Conservation (phyloP, 495 filamentous ascomycete genomes). For the Umbilicaria muhlenbergii region DNA sequence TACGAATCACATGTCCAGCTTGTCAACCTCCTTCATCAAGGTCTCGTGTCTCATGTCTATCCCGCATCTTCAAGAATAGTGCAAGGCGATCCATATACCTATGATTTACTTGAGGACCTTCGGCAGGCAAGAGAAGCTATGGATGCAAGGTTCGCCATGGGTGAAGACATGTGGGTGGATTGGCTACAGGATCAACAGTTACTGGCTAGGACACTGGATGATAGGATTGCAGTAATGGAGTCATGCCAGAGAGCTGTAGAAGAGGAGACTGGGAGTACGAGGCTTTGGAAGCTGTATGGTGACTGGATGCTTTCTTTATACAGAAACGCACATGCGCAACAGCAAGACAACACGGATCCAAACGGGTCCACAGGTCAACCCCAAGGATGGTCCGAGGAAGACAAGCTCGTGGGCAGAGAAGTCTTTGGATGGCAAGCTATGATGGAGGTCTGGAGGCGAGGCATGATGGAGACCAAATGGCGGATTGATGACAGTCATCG, state of each 20-base stretch:
- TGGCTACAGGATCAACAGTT: slow-evolving; percentile 50
- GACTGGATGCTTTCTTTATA: slow-evolving; percentile 73
- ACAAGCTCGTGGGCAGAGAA: slow-evolving; percentile 55
- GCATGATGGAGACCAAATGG: slow-evolving; percentile 60
- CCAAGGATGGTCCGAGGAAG: slow-evolving; percentile 57
- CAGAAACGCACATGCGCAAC: slow-evolving; percentile 27
- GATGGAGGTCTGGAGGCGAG: slow-evolving; percentile 65
- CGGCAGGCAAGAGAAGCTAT: slow-evolving; percentile 48
- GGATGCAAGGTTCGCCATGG: slow-evolving; percentile 49
- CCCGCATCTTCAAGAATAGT: slow-evolving; percentile 30
- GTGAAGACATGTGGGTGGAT: slow-evolving; percentile 47
- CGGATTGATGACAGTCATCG: slow-evolving; percentile 71
- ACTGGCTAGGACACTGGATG: slow-evolving; percentile 42
- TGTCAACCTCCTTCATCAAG: slow-evolving; percentile 47
- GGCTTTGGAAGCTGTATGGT: slow-evolving; percentile 78
- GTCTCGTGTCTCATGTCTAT: slow-evolving; percentile 40
- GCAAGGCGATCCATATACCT: slow-evolving; percentile 30
- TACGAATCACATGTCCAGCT: slow-evolving; percentile 50
- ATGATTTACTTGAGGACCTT: slow-evolving; percentile 46
- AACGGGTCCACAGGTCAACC: slow-evolving; percentile 20
- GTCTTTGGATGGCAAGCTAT: slow-evolving; percentile 66
- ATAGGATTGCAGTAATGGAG: slow-evolving; percentile 66
- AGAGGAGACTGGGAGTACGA: slow-evolving; percentile 70
- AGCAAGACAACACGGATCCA: slow-evolving; percentile 27
- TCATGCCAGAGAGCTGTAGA: slow-evolving; percentile 62